Conservation (phyloP, 129 eudicot genomes). For the Lonicera japonica region DNA sequence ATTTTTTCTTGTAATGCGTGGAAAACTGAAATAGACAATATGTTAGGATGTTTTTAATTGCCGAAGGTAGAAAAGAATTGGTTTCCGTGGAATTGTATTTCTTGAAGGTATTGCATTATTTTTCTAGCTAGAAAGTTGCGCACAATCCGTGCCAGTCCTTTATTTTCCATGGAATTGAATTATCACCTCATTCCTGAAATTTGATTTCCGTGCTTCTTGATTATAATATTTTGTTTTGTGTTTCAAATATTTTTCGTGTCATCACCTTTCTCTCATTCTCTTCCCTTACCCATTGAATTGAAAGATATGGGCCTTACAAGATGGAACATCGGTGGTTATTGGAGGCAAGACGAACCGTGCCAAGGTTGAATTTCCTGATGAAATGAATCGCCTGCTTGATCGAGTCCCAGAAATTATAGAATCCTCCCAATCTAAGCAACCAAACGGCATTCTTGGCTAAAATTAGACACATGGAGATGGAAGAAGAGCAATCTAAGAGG, state of each 20-base stretch:
- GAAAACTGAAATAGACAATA: no score
- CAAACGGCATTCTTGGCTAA: constrained; percentile 44
- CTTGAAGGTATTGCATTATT: no score
- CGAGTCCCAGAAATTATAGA: constrained; percentile 59
- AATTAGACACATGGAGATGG: background rate
- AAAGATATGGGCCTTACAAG: constrained; percentile 90
- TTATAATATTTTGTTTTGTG: background rate
- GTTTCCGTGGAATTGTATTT: no score
- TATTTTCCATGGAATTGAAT: no score
- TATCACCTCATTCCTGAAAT: no score
- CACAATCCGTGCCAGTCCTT: no score
- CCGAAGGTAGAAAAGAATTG: no score
- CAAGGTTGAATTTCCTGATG: constrained; percentile 62
- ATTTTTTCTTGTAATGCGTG: no score
- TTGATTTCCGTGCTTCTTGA: no score
- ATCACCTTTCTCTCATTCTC: background rate
- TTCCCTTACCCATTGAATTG: background rate
- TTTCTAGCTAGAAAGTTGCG: no score
- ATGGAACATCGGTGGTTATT: constrained; percentile 68
- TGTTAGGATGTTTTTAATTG: no score
- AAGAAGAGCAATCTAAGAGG: background rate
- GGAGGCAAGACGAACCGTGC: constrained; percentile 87
- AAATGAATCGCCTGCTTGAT: constrained; percentile 60
- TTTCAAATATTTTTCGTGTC: background rate
- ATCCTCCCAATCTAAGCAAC: constrained; percentile 22